Evolutionary conservation across 1,139 yeast genomes (phyloP).

Genomic region (Protomyces lactucae-debilis): DNA sequence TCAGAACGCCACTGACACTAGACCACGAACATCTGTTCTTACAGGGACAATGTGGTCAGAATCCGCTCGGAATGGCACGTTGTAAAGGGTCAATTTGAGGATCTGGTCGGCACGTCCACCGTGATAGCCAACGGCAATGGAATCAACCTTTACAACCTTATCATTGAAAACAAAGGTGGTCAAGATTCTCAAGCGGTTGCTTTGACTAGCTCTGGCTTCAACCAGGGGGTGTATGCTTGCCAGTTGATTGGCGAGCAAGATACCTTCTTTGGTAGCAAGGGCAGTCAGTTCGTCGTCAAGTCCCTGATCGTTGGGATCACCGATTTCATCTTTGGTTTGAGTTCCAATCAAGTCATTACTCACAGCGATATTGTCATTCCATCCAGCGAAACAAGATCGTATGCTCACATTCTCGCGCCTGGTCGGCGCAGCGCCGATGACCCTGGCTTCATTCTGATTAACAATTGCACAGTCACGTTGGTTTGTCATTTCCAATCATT

Average conservation of each 20-base stretch:
- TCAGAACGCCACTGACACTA: background rate
- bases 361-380: background rate
- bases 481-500: background rate
- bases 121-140: background rate
- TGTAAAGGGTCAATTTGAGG: background rate
- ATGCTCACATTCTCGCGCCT: background rate
- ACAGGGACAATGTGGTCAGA: background rate
- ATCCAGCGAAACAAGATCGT: background rate
- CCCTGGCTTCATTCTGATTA: background rate
- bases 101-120: background rate
- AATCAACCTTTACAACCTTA: background rate
- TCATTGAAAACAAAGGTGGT: background rate
- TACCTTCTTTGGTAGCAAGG: background rate
- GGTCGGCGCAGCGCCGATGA: background rate
- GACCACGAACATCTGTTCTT: background rate
- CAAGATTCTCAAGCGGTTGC: background rate
- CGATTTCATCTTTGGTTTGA: background rate
- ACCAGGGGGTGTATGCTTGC: background rate
- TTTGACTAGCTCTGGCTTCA: background rate
- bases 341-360: background rate
- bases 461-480: background rate
- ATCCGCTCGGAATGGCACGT: background rate
- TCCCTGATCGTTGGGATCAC: background rate
- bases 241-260: background rate
- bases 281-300: background rate